These are phyloP conservation scores for Talaromyces amestolkiae DNA, from an alignment of 2,329 filamentous ascomycete genomes.

Conservation along the genomic window DNA sequence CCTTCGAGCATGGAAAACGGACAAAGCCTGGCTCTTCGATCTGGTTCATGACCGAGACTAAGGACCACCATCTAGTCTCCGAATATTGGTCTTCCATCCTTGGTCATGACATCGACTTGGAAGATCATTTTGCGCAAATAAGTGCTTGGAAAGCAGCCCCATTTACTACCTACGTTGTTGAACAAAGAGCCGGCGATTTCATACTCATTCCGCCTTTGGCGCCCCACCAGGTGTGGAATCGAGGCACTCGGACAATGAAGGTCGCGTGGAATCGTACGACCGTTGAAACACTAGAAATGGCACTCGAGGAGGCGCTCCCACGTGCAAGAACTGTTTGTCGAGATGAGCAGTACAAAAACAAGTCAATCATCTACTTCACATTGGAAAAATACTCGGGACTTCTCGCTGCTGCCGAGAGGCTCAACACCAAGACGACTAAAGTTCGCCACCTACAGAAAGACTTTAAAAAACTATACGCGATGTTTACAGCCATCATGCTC, in stretches of 20 bases:
- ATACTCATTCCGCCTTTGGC: constrained; percentile 90
- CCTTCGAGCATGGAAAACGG: constrained; percentile 65
- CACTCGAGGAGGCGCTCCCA: constrained; percentile 80
- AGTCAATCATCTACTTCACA: constrained; percentile 88
- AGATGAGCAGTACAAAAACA: constrained; percentile 98
- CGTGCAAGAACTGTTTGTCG: constrained; percentile 88
- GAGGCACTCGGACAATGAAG: constrained; percentile 93
- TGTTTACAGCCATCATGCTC: constrained; percentile 76
- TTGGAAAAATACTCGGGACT: constrained; percentile 70
- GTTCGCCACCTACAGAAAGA: constrained; percentile 74
- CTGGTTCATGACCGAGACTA: constrained; percentile 98
- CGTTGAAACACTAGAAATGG: constrained; percentile 82
- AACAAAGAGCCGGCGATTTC: constrained; percentile 86
- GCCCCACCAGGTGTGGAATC: constrained; percentile 97
- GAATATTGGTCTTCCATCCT: constrained; percentile 93
- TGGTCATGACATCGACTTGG: constrained; percentile 94
- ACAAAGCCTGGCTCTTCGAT: constrained; percentile 81
- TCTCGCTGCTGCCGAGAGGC: constrained; percentile 58
- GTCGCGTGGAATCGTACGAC: constrained; percentile 97
- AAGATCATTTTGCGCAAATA: constrained; percentile 93
- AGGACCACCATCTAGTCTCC: constrained; percentile 82
- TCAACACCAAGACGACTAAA: constrained; percentile 47
- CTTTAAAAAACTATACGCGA: constrained; percentile 73
- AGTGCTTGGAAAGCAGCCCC: constrained; percentile 94
- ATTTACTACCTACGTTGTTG: constrained; percentile 88